Evolutionary conservation across 805 yeast species (phyloP).

Genomic region (Nakazawaea ishiwadae): DNA sequence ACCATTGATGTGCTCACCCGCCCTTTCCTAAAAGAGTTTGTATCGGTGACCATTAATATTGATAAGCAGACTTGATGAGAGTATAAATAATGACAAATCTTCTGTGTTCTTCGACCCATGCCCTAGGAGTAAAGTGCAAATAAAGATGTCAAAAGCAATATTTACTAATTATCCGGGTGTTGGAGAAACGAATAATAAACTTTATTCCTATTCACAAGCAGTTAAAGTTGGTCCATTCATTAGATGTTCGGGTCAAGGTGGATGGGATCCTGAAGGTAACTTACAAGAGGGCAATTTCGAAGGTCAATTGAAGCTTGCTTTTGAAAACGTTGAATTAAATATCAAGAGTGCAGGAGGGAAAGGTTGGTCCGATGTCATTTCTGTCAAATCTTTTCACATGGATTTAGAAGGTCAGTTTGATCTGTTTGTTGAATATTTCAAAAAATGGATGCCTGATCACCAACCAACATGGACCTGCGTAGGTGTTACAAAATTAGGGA

Average conservation of each 20-base stretch:
- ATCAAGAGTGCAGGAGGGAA: conserved; percentile 2
- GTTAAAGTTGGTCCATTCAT: conserved; percentile 12
- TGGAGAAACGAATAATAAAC: conserved; percentile 5
- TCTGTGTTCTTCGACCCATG: no score
- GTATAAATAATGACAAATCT: no score
- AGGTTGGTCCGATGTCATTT: conserved; percentile 3
- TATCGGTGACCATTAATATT: no score
- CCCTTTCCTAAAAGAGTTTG: no score
- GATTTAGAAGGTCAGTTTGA: conserved; percentile 1
- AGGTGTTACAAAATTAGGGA: conserved; percentile 5
- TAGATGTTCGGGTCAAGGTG: conserved; percentile 13
- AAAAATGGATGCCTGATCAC: conserved; percentile 4
- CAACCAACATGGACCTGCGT: conserved; percentile 13
- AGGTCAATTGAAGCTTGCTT: conserved; percentile 7
- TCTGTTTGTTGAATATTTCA: conserved; percentile 1
- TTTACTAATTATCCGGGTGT: conserved; percentile 8
- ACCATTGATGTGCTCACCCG: no score
- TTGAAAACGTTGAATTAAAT: conserved; percentile 4
- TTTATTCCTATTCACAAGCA: conserved; percentile 12
- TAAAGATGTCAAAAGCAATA: conserved; percentile 4
- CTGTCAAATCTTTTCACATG: conserved; percentile 8
- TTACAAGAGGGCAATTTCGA: conserved; percentile 3
- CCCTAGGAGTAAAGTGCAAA: no score
- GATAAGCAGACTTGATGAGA: no score
- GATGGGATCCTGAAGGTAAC: conserved; percentile 13